Evolutionary conservation across 305 asterid species (phyloP).

Genomic region (Rubia occidens): DNA sequence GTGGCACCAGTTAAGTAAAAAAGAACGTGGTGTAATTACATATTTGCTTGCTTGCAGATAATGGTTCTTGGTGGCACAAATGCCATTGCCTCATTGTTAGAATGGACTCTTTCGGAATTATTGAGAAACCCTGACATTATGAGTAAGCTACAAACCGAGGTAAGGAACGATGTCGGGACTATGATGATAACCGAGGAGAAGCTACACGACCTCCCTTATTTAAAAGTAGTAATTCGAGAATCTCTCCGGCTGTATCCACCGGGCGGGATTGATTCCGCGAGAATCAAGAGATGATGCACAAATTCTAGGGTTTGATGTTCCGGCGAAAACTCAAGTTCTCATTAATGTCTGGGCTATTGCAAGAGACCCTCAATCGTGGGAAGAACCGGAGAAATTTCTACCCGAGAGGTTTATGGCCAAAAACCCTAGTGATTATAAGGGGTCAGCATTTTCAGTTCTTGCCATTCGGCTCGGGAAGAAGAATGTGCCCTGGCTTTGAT

Average conservation of each 20-base stretch:
- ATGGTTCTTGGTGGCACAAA: slow-evolving; percentile 9
- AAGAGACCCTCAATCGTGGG: neutral
- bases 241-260: neutral
- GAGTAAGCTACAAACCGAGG: slow-evolving; percentile 3
- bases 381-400: neutral
- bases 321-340: neutral
- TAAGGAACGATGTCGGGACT: neutral
- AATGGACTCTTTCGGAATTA: slow-evolving; percentile 7
- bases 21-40: too few relatives aligned
- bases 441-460: neutral
- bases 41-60: neutral
- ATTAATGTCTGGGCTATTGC: neutral
- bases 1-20: too few relatives aligned
- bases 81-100: neutral
- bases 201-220: neutral
- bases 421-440: neutral
- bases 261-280: neutral
- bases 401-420: neutral
- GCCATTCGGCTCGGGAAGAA: slow-evolving; percentile 39
- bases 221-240: neutral
- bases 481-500: slow-evolving; percentile 37
- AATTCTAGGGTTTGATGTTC: neutral
- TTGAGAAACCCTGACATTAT: neutral
- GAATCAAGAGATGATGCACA: neutral
- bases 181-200: neutral